Percentiles rank a stretch among this genome's conserved stretches.
Evolutionary conservation across 805 yeast genomes (phyloP).

Genomic region (Ogataea degrootiae): DNA sequence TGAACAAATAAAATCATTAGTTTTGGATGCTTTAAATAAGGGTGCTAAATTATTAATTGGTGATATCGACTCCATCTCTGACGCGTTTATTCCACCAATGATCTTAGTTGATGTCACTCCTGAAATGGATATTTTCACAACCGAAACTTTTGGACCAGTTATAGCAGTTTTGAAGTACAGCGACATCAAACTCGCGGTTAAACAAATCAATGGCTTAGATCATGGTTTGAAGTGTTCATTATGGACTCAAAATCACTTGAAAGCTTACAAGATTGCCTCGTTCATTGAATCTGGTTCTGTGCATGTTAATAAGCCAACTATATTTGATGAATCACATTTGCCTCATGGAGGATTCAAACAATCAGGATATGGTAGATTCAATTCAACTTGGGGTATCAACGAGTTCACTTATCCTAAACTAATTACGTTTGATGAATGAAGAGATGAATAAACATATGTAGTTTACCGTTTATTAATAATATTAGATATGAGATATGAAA

Average conservation of each 20-base stretch:
- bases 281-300: slow-evolving; percentile 33
- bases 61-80: not conserved
- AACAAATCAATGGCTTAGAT: slow-evolving; percentile 24
- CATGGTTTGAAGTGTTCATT: slow-evolving; percentile 40
- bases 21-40: slow-evolving; percentile 33
- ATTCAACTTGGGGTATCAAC: slow-evolving; percentile 40
- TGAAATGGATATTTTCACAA: slow-evolving; percentile 26
- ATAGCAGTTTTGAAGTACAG: slow-evolving; percentile 28
- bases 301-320: slow-evolving; percentile 21
- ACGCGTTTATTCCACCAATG: slow-evolving; percentile 23
- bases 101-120: slow-evolving; percentile 30
- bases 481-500: no score
- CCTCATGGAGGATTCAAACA: slow-evolving; percentile 44
- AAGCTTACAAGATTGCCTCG: slow-evolving; percentile 31
- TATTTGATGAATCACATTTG: slow-evolving; percentile 22
- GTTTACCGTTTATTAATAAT: not conserved
- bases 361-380: slow-evolving; percentile 42
- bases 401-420: slow-evolving; percentile 36
- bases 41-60: slow-evolving; percentile 33
- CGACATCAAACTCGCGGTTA: slow-evolving; percentile 17
- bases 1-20: slow-evolving; percentile 19
- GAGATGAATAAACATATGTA: slow-evolving; percentile 9
- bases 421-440: slow-evolving; percentile 33
- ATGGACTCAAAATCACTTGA: slow-evolving; percentile 35
- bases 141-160: slow-evolving; percentile 43